Base-by-base conservation (phyloP, 2,329 filamentous ascomycete species). In the Aspergillus nomiae region DNA sequence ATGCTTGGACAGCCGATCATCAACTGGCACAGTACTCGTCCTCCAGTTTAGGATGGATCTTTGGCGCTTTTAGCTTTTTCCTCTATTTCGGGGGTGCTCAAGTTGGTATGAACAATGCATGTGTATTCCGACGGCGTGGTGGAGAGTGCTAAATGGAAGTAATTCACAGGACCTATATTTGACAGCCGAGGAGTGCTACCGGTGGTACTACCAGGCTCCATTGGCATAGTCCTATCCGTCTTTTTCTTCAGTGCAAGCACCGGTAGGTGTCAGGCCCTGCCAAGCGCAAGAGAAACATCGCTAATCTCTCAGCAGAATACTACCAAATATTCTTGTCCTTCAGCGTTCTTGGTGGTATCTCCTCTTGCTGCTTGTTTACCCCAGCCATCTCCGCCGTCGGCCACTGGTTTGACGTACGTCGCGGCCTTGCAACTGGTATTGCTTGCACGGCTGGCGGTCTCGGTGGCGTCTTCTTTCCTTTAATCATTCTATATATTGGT, bases 1-100 rank as follows among this genome's bases (percentile, higher is more conserved):
- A 80, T 60, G 75, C 78, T 3, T 80, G 74, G 72, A 71, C 77
- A 8, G 70, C 70, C 24, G 69, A 70, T 11, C 71, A 80, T 61
- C 74, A 78, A 59, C 67, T 80, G 24, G 60, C 65, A 1, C 64
- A 65, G 2, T 75, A 76, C 26, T 73, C 76, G 2, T 61, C 73
- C 10, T 74, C 72, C 1, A 71, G 68, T 19, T 76, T 77, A 24
- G 76, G 77, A 1, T 80, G 78, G 79, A 80, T 81, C n/a, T 77
- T 78, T 61, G 75, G 76, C 26, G 65, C 71, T 6, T 80, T 77
- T 62, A 73, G 71, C 3, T 80, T 80, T 59, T 74, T 79, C 43
- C 62, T 78, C 14, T 79, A 77, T 38, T 70, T 75, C 62, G 69
- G 65, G 14, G 65, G 65, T 1, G 64, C 70, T 14, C 71, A 76